Percentiles rank a stretch among this genome's conserved stretches.
Evolutionary conservation across 2,329 filamentous ascomycete genomes (phyloP).

Genomic region (Acrodontium crateriforme): DNA sequence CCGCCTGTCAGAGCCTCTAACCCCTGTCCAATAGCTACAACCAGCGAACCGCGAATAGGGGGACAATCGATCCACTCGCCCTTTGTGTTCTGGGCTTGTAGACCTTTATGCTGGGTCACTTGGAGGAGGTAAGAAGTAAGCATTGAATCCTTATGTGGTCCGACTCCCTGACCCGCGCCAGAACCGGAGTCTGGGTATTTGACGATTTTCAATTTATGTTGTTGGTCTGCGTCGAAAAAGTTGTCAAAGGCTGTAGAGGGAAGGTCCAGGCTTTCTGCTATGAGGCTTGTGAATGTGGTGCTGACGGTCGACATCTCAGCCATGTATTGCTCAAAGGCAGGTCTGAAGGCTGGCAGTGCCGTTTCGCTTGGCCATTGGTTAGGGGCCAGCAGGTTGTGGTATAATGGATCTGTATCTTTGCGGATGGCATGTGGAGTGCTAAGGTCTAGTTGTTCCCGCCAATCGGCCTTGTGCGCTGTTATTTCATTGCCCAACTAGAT

Average conservation of each 20-base stretch:
- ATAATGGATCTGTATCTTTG: slow-evolving; percentile 46
- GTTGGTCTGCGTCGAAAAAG: slow-evolving; percentile 59
- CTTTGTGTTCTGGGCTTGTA: slow-evolving; percentile 69
- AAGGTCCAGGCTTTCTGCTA: slow-evolving; percentile 71
- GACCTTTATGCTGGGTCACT: slow-evolving; percentile 57
- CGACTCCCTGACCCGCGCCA: slow-evolving; percentile 47
- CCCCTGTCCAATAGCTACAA: slow-evolving; percentile 78
- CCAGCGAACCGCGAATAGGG: slow-evolving; percentile 61
- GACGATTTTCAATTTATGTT: slow-evolving; percentile 82
- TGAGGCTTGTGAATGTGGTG: slow-evolving; percentile 60
- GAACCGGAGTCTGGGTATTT: slow-evolving; percentile 58
- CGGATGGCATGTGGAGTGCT: slow-evolving; percentile 64
- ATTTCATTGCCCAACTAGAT: slow-evolving; percentile 40
- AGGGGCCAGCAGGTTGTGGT: slow-evolving; percentile 63
- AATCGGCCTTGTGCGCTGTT: slow-evolving; percentile 62
- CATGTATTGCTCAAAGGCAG: slow-evolving; percentile 63
- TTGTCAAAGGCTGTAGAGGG: slow-evolving; percentile 55
- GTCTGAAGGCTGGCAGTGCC: slow-evolving; percentile 53
- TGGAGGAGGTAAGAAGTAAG: slow-evolving; percentile 70
- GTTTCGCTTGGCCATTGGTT: slow-evolving; percentile 61
- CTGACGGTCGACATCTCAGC: slow-evolving; percentile 57
- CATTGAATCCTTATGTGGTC: slow-evolving; percentile 78
- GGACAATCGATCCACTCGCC: slow-evolving; percentile 75
- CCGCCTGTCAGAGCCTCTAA: slow-evolving; percentile 74
- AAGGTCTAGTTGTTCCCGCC: slow-evolving; percentile 77